Base-by-base conservation (phyloP, 2,329 filamentous ascomycete genomes). In the Penicillium hesseltinei region DNA sequence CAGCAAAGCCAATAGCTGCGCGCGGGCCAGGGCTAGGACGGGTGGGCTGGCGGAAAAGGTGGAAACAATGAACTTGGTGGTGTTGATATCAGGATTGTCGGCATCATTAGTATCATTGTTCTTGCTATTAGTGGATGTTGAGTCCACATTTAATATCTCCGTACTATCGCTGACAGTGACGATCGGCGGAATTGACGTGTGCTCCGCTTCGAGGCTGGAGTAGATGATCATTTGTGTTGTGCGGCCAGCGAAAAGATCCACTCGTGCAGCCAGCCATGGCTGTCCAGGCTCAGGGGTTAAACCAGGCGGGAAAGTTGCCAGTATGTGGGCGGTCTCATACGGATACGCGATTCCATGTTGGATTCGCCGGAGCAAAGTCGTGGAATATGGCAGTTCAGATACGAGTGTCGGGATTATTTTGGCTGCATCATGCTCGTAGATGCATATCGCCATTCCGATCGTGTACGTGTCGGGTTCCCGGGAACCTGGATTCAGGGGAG, bases 201-300 rank as follows among this genome's bases (percentile, higher is more conserved):
- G 53, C 29, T 64, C 61, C 25, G 59, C 61, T 61, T 79, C 76
- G 4, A 77, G 69, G 53, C 71, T 77, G 25, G 74, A 77, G 56
- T 76, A 79, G 19, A 76, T 29, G 64, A 72, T 68, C 21, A 76
- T 66, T 56, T 78, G 76, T n/a, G 76, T 78, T 54, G 77, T 72
- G 13, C 70, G 71, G 29, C 73, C 69, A 19, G 65, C 61, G 51
- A 66, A 67, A 5, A 79, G 66, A 67, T 79, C 75, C 47, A 77
- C 72, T 49, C 73, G 68, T 8, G 74, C 75, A 51, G 69, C 73
- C 39, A 78, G 66, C 77, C 77, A 79, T 40, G 73, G 72, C 4
- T 51, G 51, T 48, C 44, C 27, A 39, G 59, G 57, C 52, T 51
- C 49, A 43, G 57, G 47, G n/a, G 58, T 48, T 35, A 38, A 44